Percentiles rank a stretch among this genome's conserved stretches.
phyloP scores from a whole-genome alignment of 768 basidiomycete genomes.

The Cyathus striatus region DNA sequence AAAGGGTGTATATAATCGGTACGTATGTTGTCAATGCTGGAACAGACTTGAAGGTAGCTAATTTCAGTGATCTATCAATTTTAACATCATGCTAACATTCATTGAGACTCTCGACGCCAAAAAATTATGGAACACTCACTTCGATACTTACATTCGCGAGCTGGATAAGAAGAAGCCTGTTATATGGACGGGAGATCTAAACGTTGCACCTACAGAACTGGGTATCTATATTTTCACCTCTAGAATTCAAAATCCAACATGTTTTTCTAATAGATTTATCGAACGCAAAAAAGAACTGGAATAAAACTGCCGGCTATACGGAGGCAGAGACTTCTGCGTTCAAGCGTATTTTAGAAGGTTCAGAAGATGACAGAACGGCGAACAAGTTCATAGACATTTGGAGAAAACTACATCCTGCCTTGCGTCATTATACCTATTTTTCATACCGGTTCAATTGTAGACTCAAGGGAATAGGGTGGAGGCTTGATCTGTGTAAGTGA shows the following conservation, averaged over 20 bases:
- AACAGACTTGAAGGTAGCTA: constrained; percentile 64
- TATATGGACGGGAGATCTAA: constrained; percentile 86
- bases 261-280: constrained; percentile 68
- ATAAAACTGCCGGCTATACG: constrained; percentile 84
- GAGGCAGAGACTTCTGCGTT: constrained; percentile 77
- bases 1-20: constrained; percentile 61
- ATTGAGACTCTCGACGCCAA: constrained; percentile 71
- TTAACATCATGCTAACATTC: too few relatives aligned
- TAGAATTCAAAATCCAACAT: too few relatives aligned
- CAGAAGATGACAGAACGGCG: constrained; percentile 28
- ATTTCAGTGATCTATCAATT: too few relatives aligned
- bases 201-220: constrained; percentile 75
- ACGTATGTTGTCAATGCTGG: constrained; percentile 89
- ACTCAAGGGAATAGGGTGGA: constrained; percentile 79
- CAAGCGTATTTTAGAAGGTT: constrained; percentile 57
- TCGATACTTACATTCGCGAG: constrained; percentile 64
- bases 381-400: constrained; percentile 74
- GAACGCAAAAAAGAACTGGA: constrained; percentile 75
- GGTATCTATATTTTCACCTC: too few relatives aligned
- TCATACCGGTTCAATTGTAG: constrained; percentile 81
- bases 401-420: constrained; percentile 63
- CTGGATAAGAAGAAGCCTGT: constrained; percentile 79
- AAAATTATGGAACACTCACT: constrained; percentile 75
- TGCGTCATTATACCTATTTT: constrained; percentile 81
- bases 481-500: constrained; percentile 75